Conservation (phyloP, 2,329 filamentous ascomycete species). For the Elsinoe arachidis region DNA sequence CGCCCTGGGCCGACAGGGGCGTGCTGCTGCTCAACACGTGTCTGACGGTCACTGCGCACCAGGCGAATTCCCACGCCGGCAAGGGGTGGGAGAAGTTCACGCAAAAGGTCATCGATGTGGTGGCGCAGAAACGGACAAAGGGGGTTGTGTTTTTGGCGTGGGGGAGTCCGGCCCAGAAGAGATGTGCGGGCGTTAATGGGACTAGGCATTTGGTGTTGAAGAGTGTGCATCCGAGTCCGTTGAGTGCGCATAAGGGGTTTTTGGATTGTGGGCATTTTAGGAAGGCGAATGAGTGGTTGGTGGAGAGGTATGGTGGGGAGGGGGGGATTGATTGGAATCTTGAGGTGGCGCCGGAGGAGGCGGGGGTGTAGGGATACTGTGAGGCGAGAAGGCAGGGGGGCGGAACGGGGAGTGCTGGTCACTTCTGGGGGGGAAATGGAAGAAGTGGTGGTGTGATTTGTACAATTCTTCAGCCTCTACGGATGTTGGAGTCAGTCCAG, state of each 20-base stretch:
- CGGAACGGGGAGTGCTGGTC: not conserved
- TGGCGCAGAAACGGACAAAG: slow-evolving; percentile 63
- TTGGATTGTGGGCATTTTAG: slow-evolving; percentile 64
- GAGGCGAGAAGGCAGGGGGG: not conserved
- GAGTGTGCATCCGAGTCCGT: slow-evolving; percentile 85
- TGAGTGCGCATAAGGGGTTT: slow-evolving; percentile 76
- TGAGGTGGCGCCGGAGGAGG: slow-evolving; percentile 38
- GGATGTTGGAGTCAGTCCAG: too few relatives aligned
- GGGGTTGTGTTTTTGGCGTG: slow-evolving; percentile 95
- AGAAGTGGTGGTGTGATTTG: not conserved
- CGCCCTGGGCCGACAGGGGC: slow-evolving; percentile 86
- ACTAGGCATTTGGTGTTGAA: slow-evolving; percentile 73
- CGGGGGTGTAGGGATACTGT: slow-evolving; percentile 25
- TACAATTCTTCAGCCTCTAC: too few relatives aligned
- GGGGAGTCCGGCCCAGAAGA: slow-evolving; percentile 75
- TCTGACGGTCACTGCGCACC: slow-evolving; percentile 81
- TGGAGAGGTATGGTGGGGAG: slow-evolving; percentile 65
- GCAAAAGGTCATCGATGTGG: slow-evolving; percentile 80
- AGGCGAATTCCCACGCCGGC: slow-evolving; percentile 76
- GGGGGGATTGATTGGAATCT: slow-evolving; percentile 79
- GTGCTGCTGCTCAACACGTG: slow-evolving; percentile 93
- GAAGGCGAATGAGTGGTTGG: slow-evolving; percentile 77
- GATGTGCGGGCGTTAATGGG: slow-evolving; percentile 64
- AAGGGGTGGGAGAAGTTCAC: slow-evolving; percentile 92
- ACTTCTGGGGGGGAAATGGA: not conserved